phyloP scores from a whole-genome alignment of 129 eudicot species.

The Saposhnikovia divaricata region DNA sequence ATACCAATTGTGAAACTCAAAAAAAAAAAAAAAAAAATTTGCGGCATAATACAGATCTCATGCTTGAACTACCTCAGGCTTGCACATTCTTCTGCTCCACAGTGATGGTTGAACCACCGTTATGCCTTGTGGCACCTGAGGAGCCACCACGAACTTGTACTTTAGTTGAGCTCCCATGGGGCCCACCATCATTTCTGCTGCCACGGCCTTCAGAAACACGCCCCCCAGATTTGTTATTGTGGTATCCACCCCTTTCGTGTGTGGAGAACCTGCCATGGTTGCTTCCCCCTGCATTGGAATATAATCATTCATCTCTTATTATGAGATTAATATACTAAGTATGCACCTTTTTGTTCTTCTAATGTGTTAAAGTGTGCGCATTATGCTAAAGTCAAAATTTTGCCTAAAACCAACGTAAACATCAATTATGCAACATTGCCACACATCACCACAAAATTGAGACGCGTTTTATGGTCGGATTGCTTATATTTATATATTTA shows the following conservation, averaged over 20 bases:
- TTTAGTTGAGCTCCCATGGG: not conserved
- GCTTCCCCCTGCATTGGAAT: not conserved
- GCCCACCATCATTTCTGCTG: not conserved
- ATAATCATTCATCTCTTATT: not conserved
- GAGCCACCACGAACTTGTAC: not conserved
- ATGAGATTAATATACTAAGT: not conserved
- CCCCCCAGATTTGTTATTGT: not conserved
- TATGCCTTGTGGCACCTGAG: too few relatives aligned
- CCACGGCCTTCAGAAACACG: not conserved
- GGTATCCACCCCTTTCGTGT: not conserved
- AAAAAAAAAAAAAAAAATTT: not conserved
- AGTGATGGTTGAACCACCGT: not conserved
- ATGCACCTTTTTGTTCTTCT: not conserved
- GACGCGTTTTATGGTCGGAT: not conserved
- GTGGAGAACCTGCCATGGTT: constrained; percentile 4
- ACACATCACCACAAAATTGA: not conserved
- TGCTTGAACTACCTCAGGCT: not conserved
- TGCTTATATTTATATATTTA: not conserved
- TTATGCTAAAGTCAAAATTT: not conserved
- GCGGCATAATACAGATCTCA: not conserved
- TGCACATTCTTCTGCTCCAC: not conserved
- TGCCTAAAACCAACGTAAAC: not conserved
- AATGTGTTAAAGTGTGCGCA: not conserved
- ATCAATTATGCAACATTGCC: not conserved
- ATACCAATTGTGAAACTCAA: not conserved